A percentile compares a stretch with the other conserved stretches of the same genome.
Conservation (phyloP, 2,329 filamentous ascomycete species). For the Fusarium poae region DNA sequence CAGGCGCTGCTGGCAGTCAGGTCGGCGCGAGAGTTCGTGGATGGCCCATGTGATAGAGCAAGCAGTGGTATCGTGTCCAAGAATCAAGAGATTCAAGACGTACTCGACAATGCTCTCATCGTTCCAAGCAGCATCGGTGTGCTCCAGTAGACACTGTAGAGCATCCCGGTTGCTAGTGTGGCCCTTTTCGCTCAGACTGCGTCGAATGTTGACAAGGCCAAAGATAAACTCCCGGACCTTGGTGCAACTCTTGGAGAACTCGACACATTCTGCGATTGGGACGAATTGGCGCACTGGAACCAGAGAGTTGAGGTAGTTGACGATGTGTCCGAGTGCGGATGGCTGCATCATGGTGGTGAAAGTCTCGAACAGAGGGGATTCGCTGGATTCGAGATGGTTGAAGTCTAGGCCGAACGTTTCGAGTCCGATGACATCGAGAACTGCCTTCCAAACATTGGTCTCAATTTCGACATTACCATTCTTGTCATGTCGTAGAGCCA, state of each 20-base stretch:
- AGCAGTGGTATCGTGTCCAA: conserved; percentile 62
- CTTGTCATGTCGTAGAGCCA: conserved; percentile 35
- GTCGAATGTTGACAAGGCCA: conserved; percentile 29
- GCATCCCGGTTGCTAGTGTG: conserved; percentile 33
- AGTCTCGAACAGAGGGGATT: conserved; percentile 44
- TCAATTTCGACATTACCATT: conserved; percentile 43
- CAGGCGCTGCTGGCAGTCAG: conserved; percentile 55
- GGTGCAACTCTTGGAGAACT: conserved; percentile 52
- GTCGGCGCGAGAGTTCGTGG: conserved; percentile 55
- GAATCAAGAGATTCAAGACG: conserved; percentile 59
- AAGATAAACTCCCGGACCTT: conserved; percentile 51
- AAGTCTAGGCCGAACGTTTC: conserved; percentile 54
- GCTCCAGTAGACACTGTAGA: conserved; percentile 55
- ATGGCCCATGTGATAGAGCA: conserved; percentile 59
- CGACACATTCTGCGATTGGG: conserved; percentile 54
- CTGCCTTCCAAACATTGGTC: conserved; percentile 51
- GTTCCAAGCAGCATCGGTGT: conserved; percentile 43
- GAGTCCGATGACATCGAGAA: conserved; percentile 54
- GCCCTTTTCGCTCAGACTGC: conserved; percentile 7
- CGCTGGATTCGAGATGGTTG: conserved; percentile 49
- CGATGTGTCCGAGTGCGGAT: conserved; percentile 42
- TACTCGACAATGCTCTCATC: conserved; percentile 50
- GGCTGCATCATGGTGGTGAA: conserved; percentile 48
- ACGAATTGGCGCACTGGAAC: conserved; percentile 54
- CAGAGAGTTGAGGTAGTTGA: conserved; percentile 53